Base-by-base conservation (phyloP, 768 basidiomycete genomes). In the Termitomyces sp. region DNA sequence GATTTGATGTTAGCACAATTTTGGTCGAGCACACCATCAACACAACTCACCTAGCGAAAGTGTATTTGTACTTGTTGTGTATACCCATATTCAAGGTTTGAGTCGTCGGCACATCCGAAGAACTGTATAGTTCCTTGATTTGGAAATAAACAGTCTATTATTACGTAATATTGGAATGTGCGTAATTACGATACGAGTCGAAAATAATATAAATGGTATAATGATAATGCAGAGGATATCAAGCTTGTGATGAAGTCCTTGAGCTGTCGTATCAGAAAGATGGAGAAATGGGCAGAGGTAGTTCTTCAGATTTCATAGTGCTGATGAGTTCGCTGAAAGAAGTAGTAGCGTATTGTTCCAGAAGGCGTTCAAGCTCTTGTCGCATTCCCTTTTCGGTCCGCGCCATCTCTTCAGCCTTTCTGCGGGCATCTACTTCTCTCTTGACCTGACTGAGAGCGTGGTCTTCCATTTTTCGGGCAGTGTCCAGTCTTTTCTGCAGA, bases 321-420 rank as follows among this genome's bases (percentile, higher is more conserved):
- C 61, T 56, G 28, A 61, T 56, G 49, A 38, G 17, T 31, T 59
- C 55, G 3, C 56, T 51, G 14, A 60, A 54, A 3, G 57, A 55
- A 21, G 42, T 47, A n/a, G 57, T 47, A 41, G 55, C 30, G 12
- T 35, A 60, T 28, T 60, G 48, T 41, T 61, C 59, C 1, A 58
- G 42, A 14, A 58, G 48, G 0, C 38, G 44, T 53, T 62, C 55
- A 40, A 53, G 58, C 50, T 62, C 65, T 57, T 53, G 55, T 60
- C 58, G 67, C 60, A 60, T 61, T 28, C 45, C 55, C 49, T 57
- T 61, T 63, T 69, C 68, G 31, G 42, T 42, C 77, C 62, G 78
- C 82, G 53, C 79, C 80, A 61, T 75, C 74, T 62, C 80, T 85
- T 61, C 91, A 83, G 71, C 80, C 75, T 67, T 83, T 84, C 70